Evolutionary conservation across 208 protist species (phyloP).

Genomic region (Trypanosoma conorhini): DNA sequence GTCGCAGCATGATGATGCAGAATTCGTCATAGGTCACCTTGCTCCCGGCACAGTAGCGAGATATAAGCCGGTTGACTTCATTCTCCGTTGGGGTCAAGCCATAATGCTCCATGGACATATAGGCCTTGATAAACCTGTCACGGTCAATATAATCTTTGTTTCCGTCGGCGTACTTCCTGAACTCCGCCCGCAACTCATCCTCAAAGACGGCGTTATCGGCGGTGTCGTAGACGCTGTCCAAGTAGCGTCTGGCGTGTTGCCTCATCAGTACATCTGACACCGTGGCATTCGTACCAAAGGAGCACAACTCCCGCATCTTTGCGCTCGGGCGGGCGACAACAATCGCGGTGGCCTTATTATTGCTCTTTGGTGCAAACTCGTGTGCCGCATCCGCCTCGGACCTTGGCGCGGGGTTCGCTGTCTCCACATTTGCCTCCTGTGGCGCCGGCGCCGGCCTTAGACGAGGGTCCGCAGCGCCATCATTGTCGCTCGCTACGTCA

Average conservation of each 20-base stretch:
- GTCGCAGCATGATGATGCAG: slow-evolving; percentile 85
- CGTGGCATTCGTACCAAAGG: slow-evolving; percentile 11
- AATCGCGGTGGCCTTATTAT: neutral
- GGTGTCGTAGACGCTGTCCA: slow-evolving; percentile 19
- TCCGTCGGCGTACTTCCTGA: slow-evolving; percentile 56
- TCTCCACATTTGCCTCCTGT: neutral
- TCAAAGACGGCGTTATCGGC: slow-evolving; percentile 36
- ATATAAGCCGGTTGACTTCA: slow-evolving; percentile 59
- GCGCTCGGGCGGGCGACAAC: neutral
- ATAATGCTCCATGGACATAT: slow-evolving; percentile 79
- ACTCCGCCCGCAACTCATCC: slow-evolving; percentile 64
- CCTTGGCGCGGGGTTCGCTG: neutral
- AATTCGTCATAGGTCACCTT: slow-evolving; percentile 83
- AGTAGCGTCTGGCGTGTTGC: slow-evolving; percentile 17
- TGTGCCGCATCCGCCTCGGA: neutral
- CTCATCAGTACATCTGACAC: slow-evolving; percentile 25
- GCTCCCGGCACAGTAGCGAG: slow-evolving; percentile 44
- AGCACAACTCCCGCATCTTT: neutral
- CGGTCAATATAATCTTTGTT: slow-evolving; percentile 70
- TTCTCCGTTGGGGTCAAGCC: slow-evolving; percentile 53
- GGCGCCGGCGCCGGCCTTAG: neutral
- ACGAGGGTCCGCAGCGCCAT: neutral
- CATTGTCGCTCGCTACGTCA: neutral
- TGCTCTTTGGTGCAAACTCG: neutral
- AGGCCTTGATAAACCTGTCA: slow-evolving; percentile 65